Evolutionary conservation across 2,329 filamentous ascomycete species (phyloP), one percentile per base, ranked within the genome.

Genomic region (Penicillium paneum): DNA sequence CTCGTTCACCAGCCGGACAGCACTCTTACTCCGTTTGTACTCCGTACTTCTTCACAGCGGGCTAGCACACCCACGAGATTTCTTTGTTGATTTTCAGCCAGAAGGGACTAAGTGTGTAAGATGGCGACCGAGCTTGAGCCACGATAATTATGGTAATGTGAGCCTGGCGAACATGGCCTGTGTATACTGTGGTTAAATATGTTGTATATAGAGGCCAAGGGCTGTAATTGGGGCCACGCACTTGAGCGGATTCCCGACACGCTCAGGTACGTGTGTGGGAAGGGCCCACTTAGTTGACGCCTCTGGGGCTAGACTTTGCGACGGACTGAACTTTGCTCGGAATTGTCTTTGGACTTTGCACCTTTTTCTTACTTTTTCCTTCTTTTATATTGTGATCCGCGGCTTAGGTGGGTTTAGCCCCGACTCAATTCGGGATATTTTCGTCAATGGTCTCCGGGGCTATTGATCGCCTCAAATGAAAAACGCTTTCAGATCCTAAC

Each of bases 271-370:
- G 13, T 19, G 19, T 28, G 47, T 41, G 50, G 21, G 32, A 19
- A 28, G 10, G 46, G 35, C 36, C 49, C 56, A 64, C 63, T 52
- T 56, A 38, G 34, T 55, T 42, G 48, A 63, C 59, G 58, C 64
- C 60, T 56, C 60, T 57, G 55, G 61, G 61, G 62, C 64, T 65
- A 61, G 65, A 54, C 64, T 57, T 59, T 42, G 52, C 53, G 46
- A 48, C 63, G 59, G 62, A 50, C 57, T 59, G 55, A 66, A 65
- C 62, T 47, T 62, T 60, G 57, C 39, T 40, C 8, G 29, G 15
- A 41, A 24, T 31, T 15, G 43, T 28, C 36, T 40, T 11, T 26
- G 7, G 34, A 15, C n/a, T 19, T 32, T 28, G 36, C 26, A 10
- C 36, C n/a, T 26, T 31, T 31, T 24, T 26, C 17, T 8, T 4